Evolutionary conservation across 768 basidiomycete genomes (phyloP).

Genomic region (Mycena sanguinolenta): DNA sequence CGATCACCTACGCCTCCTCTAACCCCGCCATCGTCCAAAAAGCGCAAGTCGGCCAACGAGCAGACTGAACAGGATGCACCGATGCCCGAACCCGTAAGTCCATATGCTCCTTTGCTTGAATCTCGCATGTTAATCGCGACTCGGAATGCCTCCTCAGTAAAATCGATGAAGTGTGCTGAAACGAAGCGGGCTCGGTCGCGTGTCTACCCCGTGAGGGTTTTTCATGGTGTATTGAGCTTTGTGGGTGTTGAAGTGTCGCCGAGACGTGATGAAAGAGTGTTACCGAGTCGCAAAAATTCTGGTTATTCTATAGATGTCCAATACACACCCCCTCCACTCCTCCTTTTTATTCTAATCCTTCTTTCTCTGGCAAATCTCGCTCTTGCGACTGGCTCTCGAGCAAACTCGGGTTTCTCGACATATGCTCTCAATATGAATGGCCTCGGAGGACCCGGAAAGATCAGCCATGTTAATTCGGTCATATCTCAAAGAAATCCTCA

Average conservation of each 20-base stretch:
- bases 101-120: background rate
- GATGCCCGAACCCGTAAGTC: background rate
- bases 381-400: background rate
- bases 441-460: conserved; percentile 4
- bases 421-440: conserved; percentile 18
- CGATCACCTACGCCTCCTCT: no score
- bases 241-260: background rate
- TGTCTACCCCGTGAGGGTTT: conserved; percentile 5
- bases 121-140: background rate
- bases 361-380: background rate
- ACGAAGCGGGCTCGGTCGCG: background rate
- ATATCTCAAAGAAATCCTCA: conserved; percentile 7
- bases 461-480: conserved; percentile 18
- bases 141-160: conserved; percentile 9
- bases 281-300: conserved; percentile 28
- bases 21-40: background rate
- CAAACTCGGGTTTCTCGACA: conserved; percentile 2
- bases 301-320: conserved; percentile 11
- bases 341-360: background rate
- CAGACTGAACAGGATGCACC: background rate
- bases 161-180: conserved; percentile 3
- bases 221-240: conserved; percentile 25
- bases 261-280: conserved; percentile 9
- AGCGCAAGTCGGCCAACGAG: background rate
- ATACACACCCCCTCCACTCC: conserved; percentile 11